Percentiles rank a stretch among this genome's conserved stretches.
Evolutionary conservation across 75 land plant species (phyloP).

Genomic region (Pinus albicaulis): DNA sequence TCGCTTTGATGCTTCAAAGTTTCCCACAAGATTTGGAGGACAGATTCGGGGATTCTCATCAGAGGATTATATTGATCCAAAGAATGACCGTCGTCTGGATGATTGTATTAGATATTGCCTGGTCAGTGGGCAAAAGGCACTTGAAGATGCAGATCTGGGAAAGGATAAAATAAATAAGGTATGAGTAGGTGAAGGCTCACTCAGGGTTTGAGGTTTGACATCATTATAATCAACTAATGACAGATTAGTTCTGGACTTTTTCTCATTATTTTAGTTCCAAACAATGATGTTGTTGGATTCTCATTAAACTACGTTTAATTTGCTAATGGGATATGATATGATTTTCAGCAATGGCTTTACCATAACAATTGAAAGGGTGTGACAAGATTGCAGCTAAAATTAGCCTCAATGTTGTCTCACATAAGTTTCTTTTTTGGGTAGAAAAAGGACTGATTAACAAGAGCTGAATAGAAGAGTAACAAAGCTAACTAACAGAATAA

Average conservation of each 20-base stretch:
- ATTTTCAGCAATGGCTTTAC: background rate
- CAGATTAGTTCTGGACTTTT: background rate
- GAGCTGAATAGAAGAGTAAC: too few species aligned
- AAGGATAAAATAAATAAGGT: constrained; percentile 49
- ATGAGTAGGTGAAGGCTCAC: background rate
- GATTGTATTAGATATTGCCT: constrained; percentile 70
- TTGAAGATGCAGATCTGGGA: constrained; percentile 59
- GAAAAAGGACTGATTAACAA: too few species aligned
- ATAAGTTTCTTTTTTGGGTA: too few species aligned
- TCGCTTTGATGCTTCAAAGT: constrained; percentile 69
- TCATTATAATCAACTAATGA: background rate
- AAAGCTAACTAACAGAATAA: too few species aligned
- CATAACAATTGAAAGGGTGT: background rate
- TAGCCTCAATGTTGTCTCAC: background rate
- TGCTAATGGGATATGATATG: background rate
- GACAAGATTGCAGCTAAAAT: constrained; percentile 2
- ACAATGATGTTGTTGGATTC: background rate
- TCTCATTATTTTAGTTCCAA: background rate
- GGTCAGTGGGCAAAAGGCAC: constrained; percentile 69
- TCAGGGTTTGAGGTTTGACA: background rate
- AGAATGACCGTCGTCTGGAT: constrained; percentile 70
- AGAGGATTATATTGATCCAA: constrained; percentile 70
- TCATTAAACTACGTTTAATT: background rate
- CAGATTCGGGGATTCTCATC: constrained; percentile 64
- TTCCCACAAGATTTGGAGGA: constrained; percentile 68